phyloP scores from a whole-genome alignment of 768 basidiomycete genomes.

The Serendipita indica region DNA sequence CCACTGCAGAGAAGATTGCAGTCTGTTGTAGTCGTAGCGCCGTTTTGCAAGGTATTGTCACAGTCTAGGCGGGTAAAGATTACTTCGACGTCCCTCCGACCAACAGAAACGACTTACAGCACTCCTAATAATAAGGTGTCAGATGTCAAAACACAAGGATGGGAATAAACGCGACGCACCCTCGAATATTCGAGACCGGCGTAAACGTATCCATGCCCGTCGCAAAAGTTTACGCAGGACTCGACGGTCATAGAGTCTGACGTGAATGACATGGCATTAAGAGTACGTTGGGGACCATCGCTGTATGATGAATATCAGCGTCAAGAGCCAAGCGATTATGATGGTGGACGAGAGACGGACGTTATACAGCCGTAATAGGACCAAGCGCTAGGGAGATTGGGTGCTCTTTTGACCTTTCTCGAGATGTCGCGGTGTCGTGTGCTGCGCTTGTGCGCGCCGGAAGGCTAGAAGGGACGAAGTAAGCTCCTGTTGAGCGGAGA shows the following conservation, averaged over 20 bases:
- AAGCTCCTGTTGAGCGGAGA: background rate
- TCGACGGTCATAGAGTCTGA: slow-evolving; percentile 50
- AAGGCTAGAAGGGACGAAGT: background rate
- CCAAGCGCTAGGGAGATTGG: slow-evolving; percentile 18
- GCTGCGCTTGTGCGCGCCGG: background rate
- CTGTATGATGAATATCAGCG: slow-evolving; percentile 23
- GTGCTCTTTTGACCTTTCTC: background rate
- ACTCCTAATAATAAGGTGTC: slow-evolving; percentile 23
- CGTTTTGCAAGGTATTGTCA: slow-evolving; percentile 37
- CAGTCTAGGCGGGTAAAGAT: slow-evolving; percentile 47
- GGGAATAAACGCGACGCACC: slow-evolving; percentile 15
- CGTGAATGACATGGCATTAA: slow-evolving; percentile 31
- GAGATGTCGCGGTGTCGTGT: background rate
- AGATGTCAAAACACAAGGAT: background rate
- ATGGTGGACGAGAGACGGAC: slow-evolving; percentile 10
- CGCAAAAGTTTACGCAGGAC: slow-evolving; percentile 33
- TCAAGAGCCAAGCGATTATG: background rate
- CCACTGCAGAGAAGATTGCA: slow-evolving; percentile 52
- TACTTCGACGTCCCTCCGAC: background rate
- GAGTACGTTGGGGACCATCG: slow-evolving; percentile 44
- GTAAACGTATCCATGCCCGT: slow-evolving; percentile 35
- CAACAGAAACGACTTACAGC: slow-evolving; percentile 31
- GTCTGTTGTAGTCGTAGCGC: slow-evolving; percentile 29
- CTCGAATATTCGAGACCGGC: slow-evolving; percentile 56
- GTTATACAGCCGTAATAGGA: slow-evolving; percentile 17